Base-by-base conservation (phyloP, 2,329 filamentous ascomycete species). In the Ophidiomyces ophidiicola region DNA sequence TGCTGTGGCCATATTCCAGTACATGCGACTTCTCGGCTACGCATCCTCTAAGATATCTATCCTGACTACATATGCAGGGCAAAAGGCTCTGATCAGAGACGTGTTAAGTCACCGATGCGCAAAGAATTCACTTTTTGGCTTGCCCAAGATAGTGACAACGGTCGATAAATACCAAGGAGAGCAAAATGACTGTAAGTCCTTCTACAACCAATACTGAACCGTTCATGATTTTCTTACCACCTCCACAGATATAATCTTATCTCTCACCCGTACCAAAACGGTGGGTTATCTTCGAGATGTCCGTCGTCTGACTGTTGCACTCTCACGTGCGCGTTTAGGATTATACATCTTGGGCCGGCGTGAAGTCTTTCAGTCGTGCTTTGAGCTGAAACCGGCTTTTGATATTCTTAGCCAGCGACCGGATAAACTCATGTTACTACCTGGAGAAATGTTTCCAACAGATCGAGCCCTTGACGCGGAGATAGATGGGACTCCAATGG, bases 161-260 rank as follows among this genome's bases (percentile, higher is more conserved):
- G 88, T 98, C 46, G 90, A 98, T 66, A 94, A 94, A 60, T 98
- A 96, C 55, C 90, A 98, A 66, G 92, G 90, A 58, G 90, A 98
- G 68, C 90, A 98, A 63, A 98, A 98, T 61, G 90, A 98, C 55
- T 96, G 84, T 90, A 71, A 71, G 82, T 76, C 41, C n/a, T n/a
- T n/a, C n/a, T n/a, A 26, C 24, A 23, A 41, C 5, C 10, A 7
- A 30, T 33, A 6, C 8, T 31, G 6, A 17, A 17, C 5, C 10
- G 11, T 17, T 19, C 12, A 32, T 10, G 10, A 32, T n/a, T 6
- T 28, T 8, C 19, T 4, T 12, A 36, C 17, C 25, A 10, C 29
- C 24, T 11, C 20, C 15, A 14, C 18, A 90, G 84, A 94, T 54
- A 77, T 98, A 50, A 93, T 98, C 51, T 74, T 98, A 41, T 94